These are phyloP conservation scores for Lichtheimia corymbifera DNA, from an alignment of 371 early-diverging fungal genomes.

Conservation along the genomic window DNA sequence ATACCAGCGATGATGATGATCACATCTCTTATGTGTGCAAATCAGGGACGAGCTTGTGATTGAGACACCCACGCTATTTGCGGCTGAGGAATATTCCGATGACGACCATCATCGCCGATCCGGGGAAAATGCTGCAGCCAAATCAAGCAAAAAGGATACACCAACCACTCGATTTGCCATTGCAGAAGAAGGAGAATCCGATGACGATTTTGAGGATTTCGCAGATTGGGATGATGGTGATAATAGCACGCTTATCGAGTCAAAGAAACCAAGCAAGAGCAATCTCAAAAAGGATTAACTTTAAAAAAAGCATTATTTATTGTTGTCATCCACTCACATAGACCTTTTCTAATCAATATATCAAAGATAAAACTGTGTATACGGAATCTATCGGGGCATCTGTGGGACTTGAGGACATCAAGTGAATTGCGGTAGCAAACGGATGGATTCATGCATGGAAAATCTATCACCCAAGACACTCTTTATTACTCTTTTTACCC, in stretches of 20 bases:
- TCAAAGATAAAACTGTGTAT: no score
- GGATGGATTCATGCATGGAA: no score
- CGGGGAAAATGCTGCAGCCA: background rate
- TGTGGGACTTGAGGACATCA: no score
- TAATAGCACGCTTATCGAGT: background rate
- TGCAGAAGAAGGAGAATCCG: constrained; percentile 30
- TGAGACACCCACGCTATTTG: constrained; percentile 45
- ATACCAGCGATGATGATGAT: background rate
- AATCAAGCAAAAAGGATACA: background rate
- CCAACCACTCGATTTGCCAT: constrained; percentile 22
- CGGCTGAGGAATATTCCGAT: constrained; percentile 37
- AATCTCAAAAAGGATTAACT: constrained; percentile 1
- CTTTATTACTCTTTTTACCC: no score
- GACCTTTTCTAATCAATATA: no score
- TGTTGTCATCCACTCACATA: no score
- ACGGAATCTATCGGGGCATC: no score
- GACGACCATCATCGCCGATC: constrained; percentile 13
- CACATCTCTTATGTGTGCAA: background rate
- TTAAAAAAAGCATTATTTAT: no score
- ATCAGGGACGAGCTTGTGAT: constrained; percentile 49
- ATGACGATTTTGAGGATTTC: constrained; percentile 42
- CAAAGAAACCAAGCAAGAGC: background rate
- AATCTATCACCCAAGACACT: no score
- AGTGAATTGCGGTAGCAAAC: no score
- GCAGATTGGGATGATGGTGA: constrained; percentile 38